Evolutionary conservation across 805 yeast species (phyloP).

Genomic region (Tetrapisispora arboricola): DNA sequence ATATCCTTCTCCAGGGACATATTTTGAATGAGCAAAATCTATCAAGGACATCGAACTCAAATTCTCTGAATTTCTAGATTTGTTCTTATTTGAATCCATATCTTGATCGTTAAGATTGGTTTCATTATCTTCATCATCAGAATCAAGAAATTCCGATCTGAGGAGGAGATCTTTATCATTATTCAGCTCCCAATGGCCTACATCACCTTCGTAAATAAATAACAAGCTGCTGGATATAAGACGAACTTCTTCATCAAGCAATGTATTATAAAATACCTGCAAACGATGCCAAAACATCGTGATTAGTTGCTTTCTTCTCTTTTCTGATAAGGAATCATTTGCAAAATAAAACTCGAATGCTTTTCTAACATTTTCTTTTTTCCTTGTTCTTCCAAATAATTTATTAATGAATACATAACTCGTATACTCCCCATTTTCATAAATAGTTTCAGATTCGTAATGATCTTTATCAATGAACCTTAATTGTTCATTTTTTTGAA

Average conservation of each 20-base stretch:
- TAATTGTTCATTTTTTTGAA: slow-evolving; percentile 23
- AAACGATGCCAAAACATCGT: slow-evolving; percentile 46
- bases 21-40: slow-evolving; percentile 83
- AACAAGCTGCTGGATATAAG: slow-evolving; percentile 65
- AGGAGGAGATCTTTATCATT: slow-evolving; percentile 34
- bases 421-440: slow-evolving; percentile 22
- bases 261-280: slow-evolving; percentile 53
- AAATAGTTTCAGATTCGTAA: slow-evolving; percentile 12
- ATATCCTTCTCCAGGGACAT: slow-evolving; percentile 50
- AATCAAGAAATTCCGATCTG: slow-evolving; percentile 25
- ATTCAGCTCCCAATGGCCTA: slow-evolving; percentile 38
- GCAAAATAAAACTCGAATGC: slow-evolving; percentile 41
- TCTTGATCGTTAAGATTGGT: slow-evolving; percentile 1
- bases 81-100: slow-evolving; percentile 12
- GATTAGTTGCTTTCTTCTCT: slow-evolving; percentile 32
- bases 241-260: slow-evolving; percentile 52
- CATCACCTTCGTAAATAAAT: slow-evolving; percentile 64
- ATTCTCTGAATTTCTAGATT: not conserved
- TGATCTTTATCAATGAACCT: slow-evolving; percentile 13
- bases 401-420: slow-evolving; percentile 51
- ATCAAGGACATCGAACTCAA: slow-evolving; percentile 59
- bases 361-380: slow-evolving; percentile 31
- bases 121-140: slow-evolving; percentile 24
- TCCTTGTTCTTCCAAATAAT: slow-evolving; percentile 56
- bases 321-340: slow-evolving; percentile 25